These are phyloP conservation scores for Thoreauomyces humboldtii DNA, from an alignment of 192 early-diverging fungal genomes.

Conservation along the genomic window DNA sequence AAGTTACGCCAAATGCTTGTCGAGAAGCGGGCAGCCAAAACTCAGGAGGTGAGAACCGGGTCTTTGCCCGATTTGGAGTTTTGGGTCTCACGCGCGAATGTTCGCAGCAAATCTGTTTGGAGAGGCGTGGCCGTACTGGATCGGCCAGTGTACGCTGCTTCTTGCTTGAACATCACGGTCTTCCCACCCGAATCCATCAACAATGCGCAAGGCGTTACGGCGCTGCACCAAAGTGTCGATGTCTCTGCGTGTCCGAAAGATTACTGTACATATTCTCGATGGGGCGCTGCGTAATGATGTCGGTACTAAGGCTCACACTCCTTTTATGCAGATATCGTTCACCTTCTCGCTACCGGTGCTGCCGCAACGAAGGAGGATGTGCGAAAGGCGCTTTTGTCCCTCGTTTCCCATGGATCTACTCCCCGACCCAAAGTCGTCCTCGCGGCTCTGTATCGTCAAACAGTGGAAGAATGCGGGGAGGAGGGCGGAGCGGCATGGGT, in stretches of 20 bases:
- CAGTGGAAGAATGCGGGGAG: background rate
- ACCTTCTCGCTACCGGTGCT: background rate
- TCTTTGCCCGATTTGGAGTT: too few species aligned
- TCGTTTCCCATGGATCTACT: too few species aligned
- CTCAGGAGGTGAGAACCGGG: too few species aligned
- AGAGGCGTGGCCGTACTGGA: conserved; percentile 6
- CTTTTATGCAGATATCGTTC: conserved; percentile 1
- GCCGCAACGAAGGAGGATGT: background rate
- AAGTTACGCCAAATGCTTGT: conserved; percentile 3
- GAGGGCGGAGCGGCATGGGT: background rate
- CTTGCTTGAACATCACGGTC: conserved; percentile 16
- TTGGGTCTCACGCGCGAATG: too few species aligned
- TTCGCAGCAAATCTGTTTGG: background rate
- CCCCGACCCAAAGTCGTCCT: background rate
- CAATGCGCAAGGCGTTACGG: conserved; percentile 14
- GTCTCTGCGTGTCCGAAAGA: conserved; percentile 17
- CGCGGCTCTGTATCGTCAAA: background rate
- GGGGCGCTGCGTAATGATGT: background rate
- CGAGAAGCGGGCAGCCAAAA: too few species aligned
- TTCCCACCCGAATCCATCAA: conserved; percentile 10
- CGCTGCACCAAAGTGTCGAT: conserved; percentile 14
- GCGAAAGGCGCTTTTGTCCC: background rate
- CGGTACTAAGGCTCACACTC: background rate
- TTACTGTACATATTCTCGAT: conserved; percentile 2
- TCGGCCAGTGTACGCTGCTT: background rate